phyloP scores from a whole-genome alignment of 2,329 filamentous ascomycete species.

The Stemphylium vesicarium region DNA sequence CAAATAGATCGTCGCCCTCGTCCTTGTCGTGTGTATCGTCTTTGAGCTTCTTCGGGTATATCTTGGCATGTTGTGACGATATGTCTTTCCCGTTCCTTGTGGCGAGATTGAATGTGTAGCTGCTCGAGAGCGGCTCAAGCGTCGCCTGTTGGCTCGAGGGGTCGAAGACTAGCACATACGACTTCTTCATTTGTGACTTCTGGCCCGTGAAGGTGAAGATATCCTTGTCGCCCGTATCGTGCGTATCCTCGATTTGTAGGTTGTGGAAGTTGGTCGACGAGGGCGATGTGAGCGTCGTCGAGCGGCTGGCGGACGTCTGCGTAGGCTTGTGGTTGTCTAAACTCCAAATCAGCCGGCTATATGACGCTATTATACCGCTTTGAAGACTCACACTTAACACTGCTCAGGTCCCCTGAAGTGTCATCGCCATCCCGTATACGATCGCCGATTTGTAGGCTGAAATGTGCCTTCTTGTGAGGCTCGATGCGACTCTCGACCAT shows the following conservation, averaged over 20 bases:
- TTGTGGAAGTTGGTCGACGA: constrained; percentile 33
- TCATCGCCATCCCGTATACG: constrained; percentile 34
- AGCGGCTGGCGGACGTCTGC: constrained; percentile 38
- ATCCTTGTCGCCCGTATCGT: constrained; percentile 34
- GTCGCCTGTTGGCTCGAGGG: constrained; percentile 75
- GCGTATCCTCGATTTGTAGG: constrained; percentile 39
- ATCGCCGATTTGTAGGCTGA: constrained; percentile 46
- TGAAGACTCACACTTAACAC: constrained; percentile 42
- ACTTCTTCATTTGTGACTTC: constrained; percentile 40
- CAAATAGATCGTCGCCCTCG: constrained; percentile 38
- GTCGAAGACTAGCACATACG: constrained; percentile 73
- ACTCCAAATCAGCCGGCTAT: constrained; percentile 23
- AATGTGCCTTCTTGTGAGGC: constrained; percentile 49
- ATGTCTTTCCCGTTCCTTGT: constrained; percentile 69
- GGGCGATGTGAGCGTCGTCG: constrained; percentile 34
- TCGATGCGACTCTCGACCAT: constrained; percentile 45
- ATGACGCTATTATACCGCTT: not conserved
- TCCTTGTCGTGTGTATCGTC: constrained; percentile 36
- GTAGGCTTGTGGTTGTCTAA: constrained; percentile 56
- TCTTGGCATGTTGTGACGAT: constrained; percentile 70
- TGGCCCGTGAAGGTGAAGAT: constrained; percentile 51
- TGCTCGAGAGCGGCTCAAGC: constrained; percentile 80
- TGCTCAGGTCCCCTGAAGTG: constrained; percentile 29
- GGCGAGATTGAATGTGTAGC: constrained; percentile 86
- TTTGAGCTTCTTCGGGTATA: constrained; percentile 53